A percentile compares a stretch with the other conserved stretches of the same genome.
These are phyloP conservation scores for Phlegmacium glaucopus DNA, from an alignment of 768 basidiomycete species.

Conservation along the genomic window DNA sequence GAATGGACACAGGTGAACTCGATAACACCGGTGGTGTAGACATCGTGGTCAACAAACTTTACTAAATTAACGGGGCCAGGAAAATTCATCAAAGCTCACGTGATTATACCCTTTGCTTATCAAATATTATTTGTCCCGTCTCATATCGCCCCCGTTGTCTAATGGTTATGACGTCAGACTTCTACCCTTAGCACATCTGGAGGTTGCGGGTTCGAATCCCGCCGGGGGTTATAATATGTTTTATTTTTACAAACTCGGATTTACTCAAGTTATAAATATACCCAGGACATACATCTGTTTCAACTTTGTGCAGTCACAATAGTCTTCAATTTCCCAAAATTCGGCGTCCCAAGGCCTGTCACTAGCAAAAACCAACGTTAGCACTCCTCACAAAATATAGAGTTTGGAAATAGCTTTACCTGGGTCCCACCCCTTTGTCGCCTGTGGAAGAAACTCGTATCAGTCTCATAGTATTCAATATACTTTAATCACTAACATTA, in stretches of 20 bases:
- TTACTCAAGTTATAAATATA: too few relatives aligned
- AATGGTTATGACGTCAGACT: slow-evolving; percentile 93
- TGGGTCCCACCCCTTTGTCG: slow-evolving; percentile 59
- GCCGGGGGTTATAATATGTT: slow-evolving; percentile 63
- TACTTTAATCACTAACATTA: slow-evolving; percentile 40
- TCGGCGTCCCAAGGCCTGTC: slow-evolving; percentile 53
- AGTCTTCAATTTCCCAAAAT: slow-evolving; percentile 43
- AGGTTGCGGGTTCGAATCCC: slow-evolving; percentile 88
- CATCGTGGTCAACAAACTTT: background rate
- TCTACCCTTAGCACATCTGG: slow-evolving; percentile 61
- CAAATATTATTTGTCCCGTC: too few relatives aligned
- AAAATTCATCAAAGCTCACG: too few relatives aligned
- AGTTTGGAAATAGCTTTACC: slow-evolving; percentile 30
- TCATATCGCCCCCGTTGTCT: slow-evolving; percentile 73
- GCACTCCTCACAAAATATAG: too few relatives aligned
- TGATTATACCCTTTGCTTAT: too few relatives aligned
- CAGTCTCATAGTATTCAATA: background rate
- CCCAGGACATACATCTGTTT: too few relatives aligned
- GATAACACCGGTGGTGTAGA: slow-evolving; percentile 20
- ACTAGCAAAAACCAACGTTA: slow-evolving; percentile 29
- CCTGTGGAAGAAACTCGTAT: slow-evolving; percentile 23
- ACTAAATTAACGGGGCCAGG: too few relatives aligned
- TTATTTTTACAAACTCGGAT: slow-evolving; percentile 6
- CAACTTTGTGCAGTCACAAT: slow-evolving; percentile 22
- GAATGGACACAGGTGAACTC: slow-evolving; percentile 41